Evolutionary conservation across 257 asterid genomes (phyloP).

Genomic region (Parsonsia alboflavescens): DNA sequence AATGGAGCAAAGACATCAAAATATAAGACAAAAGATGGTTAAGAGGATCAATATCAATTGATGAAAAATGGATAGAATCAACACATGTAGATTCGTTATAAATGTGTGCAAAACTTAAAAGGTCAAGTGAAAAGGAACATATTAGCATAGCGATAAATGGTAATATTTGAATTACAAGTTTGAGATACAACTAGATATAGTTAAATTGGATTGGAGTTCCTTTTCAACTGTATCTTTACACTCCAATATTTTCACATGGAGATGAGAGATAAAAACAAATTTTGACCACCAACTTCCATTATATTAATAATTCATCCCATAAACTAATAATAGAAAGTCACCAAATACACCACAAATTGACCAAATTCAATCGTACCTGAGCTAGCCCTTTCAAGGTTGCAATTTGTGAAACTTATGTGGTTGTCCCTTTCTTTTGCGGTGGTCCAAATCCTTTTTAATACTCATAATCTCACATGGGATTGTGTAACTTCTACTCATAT

Average conservation of each 20-base stretch:
- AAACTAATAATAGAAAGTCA: neutral
- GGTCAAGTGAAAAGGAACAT: neutral
- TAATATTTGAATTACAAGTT: no score
- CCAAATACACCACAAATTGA: neutral
- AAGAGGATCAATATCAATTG: neutral
- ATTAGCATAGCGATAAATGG: no score
- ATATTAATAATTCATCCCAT: neutral
- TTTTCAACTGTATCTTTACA: neutral
- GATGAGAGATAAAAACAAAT: neutral
- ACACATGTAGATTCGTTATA: neutral
- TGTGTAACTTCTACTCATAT: constrained; percentile 18
- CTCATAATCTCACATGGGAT: constrained; percentile 18
- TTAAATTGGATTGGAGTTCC: neutral
- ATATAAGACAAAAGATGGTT: neutral
- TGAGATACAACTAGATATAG: no score
- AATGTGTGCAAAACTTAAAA: neutral
- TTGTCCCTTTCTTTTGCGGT: constrained; percentile 3
- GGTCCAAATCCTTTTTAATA: neutral
- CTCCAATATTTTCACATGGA: neutral
- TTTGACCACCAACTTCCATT: neutral
- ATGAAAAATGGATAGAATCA: neutral
- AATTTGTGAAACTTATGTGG: constrained; percentile 1
- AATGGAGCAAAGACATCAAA: neutral
- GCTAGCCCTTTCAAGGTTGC: constrained; percentile 1
- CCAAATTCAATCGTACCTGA: neutral